Evolutionary conservation across 768 basidiomycete species (phyloP).

Genomic region (Russula abietina): DNA sequence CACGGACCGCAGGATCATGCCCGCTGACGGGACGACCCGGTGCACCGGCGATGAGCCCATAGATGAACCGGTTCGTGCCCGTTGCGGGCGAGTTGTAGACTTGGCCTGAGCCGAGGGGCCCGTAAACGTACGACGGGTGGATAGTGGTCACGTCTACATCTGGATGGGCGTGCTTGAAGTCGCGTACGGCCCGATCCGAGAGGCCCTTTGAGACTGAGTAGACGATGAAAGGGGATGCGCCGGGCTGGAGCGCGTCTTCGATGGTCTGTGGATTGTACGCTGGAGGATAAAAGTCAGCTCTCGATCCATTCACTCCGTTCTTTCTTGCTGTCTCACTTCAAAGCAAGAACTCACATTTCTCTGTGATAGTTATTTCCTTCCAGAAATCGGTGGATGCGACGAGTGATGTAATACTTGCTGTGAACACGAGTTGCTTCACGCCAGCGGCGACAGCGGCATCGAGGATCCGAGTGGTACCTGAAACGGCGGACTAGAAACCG

Average conservation of each 20-base stretch:
- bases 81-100: constrained; percentile 19
- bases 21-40: constrained; percentile 18
- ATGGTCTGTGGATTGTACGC: constrained; percentile 34
- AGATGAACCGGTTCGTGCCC: constrained; percentile 27
- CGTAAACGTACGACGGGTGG: constrained; percentile 31
- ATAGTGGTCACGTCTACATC: too few relatives aligned
- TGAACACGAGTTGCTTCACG: constrained; percentile 18
- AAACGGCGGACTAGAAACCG: constrained; percentile 8
- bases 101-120: constrained; percentile 25
- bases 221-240: constrained; percentile 26
- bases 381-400: neutral
- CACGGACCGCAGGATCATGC: constrained; percentile 17
- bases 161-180: constrained; percentile 28
- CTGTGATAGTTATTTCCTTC: constrained; percentile 1
- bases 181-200: constrained; percentile 28
- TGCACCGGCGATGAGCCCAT: constrained; percentile 26
- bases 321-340: too few relatives aligned
- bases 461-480: constrained; percentile 19
- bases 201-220: constrained; percentile 37
- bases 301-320: too few relatives aligned
- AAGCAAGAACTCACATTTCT: neutral
- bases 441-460: constrained; percentile 6
- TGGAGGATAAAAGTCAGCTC: constrained; percentile 14
- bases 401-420: constrained; percentile 14
- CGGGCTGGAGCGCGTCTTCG: constrained; percentile 30